phyloP scores from a whole-genome alignment of 257 asterid genomes.

The Cinchona pubescens region DNA sequence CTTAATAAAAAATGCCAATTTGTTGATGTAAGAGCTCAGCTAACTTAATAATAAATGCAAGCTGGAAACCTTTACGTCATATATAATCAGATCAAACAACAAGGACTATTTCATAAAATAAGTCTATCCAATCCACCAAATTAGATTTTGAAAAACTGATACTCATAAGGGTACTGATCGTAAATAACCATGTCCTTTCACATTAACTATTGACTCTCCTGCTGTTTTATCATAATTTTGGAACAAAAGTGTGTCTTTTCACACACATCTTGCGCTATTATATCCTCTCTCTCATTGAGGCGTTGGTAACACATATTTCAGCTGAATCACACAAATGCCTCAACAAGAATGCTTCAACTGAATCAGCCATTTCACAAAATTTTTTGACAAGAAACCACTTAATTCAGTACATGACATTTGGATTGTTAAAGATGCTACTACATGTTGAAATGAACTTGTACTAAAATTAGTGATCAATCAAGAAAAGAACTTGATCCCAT shows the following conservation, averaged over 20 bases:
- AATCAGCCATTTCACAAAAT: background rate
- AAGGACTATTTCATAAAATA: background rate
- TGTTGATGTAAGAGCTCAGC: background rate
- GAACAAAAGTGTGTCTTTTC: background rate
- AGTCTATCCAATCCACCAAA: background rate
- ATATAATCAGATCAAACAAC: background rate
- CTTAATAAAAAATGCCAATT: background rate
- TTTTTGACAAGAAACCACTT: background rate
- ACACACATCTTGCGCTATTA: background rate
- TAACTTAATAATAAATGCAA: background rate
- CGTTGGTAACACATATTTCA: background rate
- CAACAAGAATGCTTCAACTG: background rate
- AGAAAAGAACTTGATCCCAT: background rate
- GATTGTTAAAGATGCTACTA: no score
- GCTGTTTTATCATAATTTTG: slow-evolving; percentile 6
- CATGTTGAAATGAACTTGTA: background rate
- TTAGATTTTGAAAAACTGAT: background rate
- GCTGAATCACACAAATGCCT: background rate
- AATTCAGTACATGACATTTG: no score
- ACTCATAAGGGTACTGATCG: background rate
- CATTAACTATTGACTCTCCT: background rate
- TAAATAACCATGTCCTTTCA: background rate
- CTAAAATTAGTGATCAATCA: background rate
- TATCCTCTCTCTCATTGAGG: background rate
- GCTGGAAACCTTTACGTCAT: slow-evolving; percentile 12